Conservation (phyloP, 352 stramenopile species). For the Phytophthora rubi region DNA sequence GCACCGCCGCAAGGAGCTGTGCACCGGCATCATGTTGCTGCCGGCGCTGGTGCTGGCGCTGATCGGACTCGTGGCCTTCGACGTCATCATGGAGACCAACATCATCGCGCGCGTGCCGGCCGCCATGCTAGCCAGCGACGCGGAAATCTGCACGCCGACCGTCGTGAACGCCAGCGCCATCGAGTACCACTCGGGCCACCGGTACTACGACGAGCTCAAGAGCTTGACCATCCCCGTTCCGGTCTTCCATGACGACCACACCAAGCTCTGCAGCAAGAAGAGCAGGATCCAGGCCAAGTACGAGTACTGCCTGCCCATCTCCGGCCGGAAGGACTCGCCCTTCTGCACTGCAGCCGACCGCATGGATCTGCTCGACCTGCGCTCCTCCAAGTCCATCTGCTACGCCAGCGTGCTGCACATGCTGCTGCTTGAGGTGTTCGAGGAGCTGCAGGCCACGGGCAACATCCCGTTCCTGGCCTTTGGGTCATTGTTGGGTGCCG, state of each 20-base stretch:
- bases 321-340: conserved; percentile 34
- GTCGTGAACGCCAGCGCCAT: conserved; percentile 22
- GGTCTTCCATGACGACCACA: conserved; percentile 32
- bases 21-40: conserved; percentile 14
- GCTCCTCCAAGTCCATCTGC: conserved; percentile 41
- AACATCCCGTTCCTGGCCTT: conserved; percentile 21
- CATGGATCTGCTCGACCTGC: conserved; percentile 44
- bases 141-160: conserved; percentile 7
- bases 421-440: conserved; percentile 59
- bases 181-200: conserved; percentile 19
- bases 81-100: conserved; percentile 34
- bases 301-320: conserved; percentile 42
- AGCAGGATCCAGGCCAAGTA: conserved; percentile 11
- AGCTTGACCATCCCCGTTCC: conserved; percentile 14
- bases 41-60: conserved; percentile 11
- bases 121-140: conserved; percentile 8
- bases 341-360: conserved; percentile 52
- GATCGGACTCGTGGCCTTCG: conserved; percentile 22
- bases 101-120: conserved; percentile 13
- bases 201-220: conserved; percentile 23
- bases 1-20: conserved; percentile 17
- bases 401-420: conserved; percentile 59
- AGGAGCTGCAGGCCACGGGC: conserved; percentile 37
- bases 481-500: too few species aligned
- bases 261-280: conserved; percentile 27